phyloP scores from a whole-genome alignment of 257 asterid species.

The Eustoma russellianum region DNA sequence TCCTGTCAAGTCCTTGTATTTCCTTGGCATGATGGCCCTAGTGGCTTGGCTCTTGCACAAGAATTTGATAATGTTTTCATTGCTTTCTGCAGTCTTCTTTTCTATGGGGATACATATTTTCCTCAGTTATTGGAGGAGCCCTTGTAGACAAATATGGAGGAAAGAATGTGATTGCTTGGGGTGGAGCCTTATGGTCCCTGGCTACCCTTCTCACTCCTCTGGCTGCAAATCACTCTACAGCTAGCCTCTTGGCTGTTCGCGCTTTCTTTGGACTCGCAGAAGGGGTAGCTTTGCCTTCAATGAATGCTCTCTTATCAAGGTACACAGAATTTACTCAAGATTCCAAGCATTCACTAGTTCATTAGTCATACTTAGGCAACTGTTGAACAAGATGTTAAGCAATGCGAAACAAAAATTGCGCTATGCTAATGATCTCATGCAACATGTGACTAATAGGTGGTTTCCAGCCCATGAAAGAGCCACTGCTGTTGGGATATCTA shows the following conservation, averaged over 20 bases:
- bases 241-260: conserved; percentile 70
- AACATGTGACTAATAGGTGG: conserved; percentile 42
- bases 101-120: conserved; percentile 95
- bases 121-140: conserved; percentile 89
- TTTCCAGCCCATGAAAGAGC: conserved; percentile 85
- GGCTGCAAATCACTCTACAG: conserved; percentile 93
- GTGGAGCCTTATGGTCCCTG: conserved; percentile 86
- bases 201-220: conserved; percentile 91
- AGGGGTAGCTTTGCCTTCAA: conserved; percentile 92
- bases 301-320: conserved; percentile 88
- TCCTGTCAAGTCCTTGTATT: no score
- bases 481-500: conserved; percentile 87
- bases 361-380: neutral
- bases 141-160: conserved; percentile 91
- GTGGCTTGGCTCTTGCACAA: no score
- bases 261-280: conserved; percentile 93
- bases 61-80: neutral
- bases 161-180: conserved; percentile 77
- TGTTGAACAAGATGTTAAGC: neutral
- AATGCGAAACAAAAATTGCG: no score
- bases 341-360: no score
- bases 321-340: conserved; percentile 7
- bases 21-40: no score
- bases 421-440: neutral
- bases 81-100: conserved; percentile 69